phyloP scores from a whole-genome alignment of 164 flowering plant genomes.

The Nymphaea colorata region DNA sequence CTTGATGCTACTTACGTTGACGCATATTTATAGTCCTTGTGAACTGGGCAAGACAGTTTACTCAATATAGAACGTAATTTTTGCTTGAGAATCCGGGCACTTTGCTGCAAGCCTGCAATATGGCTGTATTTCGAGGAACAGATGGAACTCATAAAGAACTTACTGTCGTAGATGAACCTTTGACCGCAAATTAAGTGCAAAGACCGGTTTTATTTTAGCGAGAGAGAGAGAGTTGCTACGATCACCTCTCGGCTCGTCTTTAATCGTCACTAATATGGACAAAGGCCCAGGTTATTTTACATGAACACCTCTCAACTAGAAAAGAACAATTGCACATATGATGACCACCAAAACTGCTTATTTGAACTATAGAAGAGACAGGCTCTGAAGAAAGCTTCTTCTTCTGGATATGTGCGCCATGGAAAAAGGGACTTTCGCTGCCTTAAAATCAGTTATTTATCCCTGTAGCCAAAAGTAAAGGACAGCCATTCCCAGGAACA shows the following conservation, averaged over 20 bases:
- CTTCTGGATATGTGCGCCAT: neutral
- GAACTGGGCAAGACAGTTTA: too few species aligned
- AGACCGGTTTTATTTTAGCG: neutral
- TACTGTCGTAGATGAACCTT: too few species aligned
- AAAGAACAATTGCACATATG: neutral
- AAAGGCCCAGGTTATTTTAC: neutral
- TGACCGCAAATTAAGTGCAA: too few species aligned
- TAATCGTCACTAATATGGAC: neutral
- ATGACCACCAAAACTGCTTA: conserved; percentile 29
- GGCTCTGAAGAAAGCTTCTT: neutral
- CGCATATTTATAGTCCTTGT: too few species aligned
- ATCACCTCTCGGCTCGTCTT: neutral
- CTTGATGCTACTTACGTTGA: too few species aligned
- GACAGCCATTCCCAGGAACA: neutral
- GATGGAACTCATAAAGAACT: too few species aligned
- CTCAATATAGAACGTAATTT: too few species aligned
- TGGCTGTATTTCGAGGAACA: too few species aligned
- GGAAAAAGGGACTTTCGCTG: neutral
- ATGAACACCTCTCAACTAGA: neutral
- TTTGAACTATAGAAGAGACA: conserved; percentile 9
- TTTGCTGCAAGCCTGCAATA: too few species aligned
- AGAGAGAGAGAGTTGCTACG: neutral
- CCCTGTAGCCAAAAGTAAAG: too few species aligned
- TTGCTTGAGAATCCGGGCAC: too few species aligned
- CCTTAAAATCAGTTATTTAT: too few species aligned